Base-by-base conservation (phyloP, 1,139 yeast genomes). In the Saccharomyces uvarum region DNA sequence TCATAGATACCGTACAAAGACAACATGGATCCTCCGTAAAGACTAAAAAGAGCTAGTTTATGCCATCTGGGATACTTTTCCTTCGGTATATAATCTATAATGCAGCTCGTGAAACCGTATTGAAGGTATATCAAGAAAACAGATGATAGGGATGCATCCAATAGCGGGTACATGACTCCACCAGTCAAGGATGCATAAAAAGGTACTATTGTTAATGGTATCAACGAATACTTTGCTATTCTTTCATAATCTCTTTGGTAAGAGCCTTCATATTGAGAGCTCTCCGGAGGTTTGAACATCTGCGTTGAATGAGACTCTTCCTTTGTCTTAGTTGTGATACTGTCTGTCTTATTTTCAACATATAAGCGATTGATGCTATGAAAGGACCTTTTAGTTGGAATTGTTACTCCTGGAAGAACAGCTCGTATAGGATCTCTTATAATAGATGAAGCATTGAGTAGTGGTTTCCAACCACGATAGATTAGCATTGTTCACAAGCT, bases 241-340 rank as follows among this genome's bases (percentile, higher is more conserved):
- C 90, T 80, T 71, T 91, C 97, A 65, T 85, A 82, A 13, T 89
- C 75, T 97, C 97, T 90, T 75, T 90, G 97, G 70, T 81, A 83
- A 3, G 96, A 84, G 31, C 97, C 97, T 66, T 88, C 91, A 61
- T 77, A 71, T 64, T 77, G 75, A 67, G 80, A 77, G 1, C 84
- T 72, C 53, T 75, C 72, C 46, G 96, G 95, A 19, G 80, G 75
- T 51, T 79, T 79, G 61, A 80, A 83, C 44, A 38, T 38, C 44
- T 38, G 44, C n/a, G 9, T 13, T 3, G 24, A 38, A 38, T 21
- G 13, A 9, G 44, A 38, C 4, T 96, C 86, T 57, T 90, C 97
- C 71, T 90, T 90, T 52, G 87, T 91, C 24, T 85, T 80, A 16
- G 95, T 96, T 9, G 73, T 73, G 54, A 86, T 78, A 62, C 77